A percentile compares a stretch with the other conserved stretches of the same genome.
phyloP scores from a whole-genome alignment of 805 yeast species.

The Starmerella apis region DNA sequence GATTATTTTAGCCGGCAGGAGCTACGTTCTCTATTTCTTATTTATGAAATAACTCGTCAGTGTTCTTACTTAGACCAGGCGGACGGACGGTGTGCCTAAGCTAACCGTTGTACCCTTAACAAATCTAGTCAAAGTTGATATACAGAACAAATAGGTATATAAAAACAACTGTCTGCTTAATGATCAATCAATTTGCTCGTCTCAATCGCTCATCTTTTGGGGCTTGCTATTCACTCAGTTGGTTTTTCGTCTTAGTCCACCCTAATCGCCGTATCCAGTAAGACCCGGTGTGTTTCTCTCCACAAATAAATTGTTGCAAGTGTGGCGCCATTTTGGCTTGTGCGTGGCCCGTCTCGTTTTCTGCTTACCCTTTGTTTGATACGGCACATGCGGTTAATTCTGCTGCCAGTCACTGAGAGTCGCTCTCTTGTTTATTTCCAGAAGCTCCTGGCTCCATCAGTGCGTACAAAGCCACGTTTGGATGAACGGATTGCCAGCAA shows the following conservation, averaged over 20 bases:
- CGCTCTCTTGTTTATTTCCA: constrained; percentile 61
- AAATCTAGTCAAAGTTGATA: no score
- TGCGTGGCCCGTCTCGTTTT: neutral
- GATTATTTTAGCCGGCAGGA: no score
- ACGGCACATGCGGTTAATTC: constrained; percentile 44
- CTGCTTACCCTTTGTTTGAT: neutral
- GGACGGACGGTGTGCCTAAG: no score
- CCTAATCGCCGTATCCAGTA: neutral
- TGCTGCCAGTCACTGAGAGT: constrained; percentile 59
- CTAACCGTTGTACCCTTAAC: no score
- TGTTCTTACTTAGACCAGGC: no score
- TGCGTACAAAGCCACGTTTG: constrained; percentile 32
- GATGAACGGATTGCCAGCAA: constrained; percentile 39
- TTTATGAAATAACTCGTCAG: no score
- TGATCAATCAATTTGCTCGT: no score
- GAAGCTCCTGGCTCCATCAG: constrained; percentile 37
- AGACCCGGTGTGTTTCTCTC: neutral
- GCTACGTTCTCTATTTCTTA: no score
- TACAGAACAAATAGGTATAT: no score
- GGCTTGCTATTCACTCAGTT: neutral
- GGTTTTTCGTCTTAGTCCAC: neutral
- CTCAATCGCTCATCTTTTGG: no score
- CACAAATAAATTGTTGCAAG: neutral
- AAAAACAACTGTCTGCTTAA: no score
- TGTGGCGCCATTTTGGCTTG: constrained; percentile 1